phyloP scores from a whole-genome alignment of 2,329 filamentous ascomycete species.

The Hypoxylon rubiginosum region DNA sequence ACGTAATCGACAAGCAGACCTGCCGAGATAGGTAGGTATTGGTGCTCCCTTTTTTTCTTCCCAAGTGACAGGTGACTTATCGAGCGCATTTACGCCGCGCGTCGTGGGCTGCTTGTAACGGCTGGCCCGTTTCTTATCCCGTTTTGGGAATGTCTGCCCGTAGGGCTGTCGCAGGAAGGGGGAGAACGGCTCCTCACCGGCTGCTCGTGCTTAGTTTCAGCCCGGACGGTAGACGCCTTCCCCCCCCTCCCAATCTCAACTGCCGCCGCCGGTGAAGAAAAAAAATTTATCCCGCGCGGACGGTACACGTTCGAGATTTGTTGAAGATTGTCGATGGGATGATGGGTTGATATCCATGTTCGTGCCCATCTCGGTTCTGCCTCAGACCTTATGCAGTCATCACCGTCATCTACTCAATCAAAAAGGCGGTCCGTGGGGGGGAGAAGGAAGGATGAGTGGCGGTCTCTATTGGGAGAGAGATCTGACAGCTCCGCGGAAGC shows the following conservation, averaged over 20 bases:
- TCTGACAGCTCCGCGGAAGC: background rate
- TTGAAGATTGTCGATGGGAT: background rate
- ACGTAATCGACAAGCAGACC: slow-evolving; percentile 38
- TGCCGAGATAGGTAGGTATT: slow-evolving; percentile 41
- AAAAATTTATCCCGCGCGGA: background rate
- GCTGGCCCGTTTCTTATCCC: slow-evolving; percentile 27
- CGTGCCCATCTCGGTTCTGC: background rate
- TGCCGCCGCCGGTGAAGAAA: slow-evolving; percentile 26
- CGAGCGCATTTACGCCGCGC: slow-evolving; percentile 38
- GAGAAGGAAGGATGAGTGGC: background rate
- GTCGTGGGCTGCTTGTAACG: slow-evolving; percentile 29
- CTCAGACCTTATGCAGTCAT: background rate
- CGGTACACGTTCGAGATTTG: background rate
- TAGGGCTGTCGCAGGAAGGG: slow-evolving; percentile 36
- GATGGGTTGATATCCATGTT: background rate
- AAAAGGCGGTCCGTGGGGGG: too few species aligned
- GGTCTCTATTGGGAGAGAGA: background rate
- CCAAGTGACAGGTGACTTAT: slow-evolving; percentile 37
- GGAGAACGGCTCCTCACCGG: slow-evolving; percentile 28
- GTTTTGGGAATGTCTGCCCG: slow-evolving; percentile 38
- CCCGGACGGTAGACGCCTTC: background rate
- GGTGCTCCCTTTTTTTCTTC: background rate
- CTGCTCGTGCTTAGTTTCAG: slow-evolving; percentile 1
- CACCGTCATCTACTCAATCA: background rate
- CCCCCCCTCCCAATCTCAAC: too few species aligned